Evolutionary conservation across 2,329 filamentous ascomycete genomes (phyloP).

Genomic region (Aspergillus versicolor): DNA sequence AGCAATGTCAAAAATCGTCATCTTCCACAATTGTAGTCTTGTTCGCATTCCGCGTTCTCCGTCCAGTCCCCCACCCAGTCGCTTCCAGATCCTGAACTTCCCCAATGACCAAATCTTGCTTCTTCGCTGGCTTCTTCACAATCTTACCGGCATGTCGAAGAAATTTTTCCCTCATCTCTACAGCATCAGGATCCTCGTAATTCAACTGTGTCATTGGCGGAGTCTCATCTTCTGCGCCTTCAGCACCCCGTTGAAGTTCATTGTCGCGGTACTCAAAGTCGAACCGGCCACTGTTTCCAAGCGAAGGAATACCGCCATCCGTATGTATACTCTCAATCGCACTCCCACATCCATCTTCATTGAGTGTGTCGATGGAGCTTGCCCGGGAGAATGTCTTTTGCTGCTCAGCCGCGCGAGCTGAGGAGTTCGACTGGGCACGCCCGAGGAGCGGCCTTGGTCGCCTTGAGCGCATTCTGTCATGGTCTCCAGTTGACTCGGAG

Average conservation of each 20-base stretch:
- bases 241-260: slow-evolving; percentile 15
- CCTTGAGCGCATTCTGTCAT: slow-evolving; percentile 21
- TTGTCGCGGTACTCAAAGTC: slow-evolving; percentile 32
- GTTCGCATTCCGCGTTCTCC: slow-evolving; percentile 35
- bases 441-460: slow-evolving; percentile 42
- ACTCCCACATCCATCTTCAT: slow-evolving; percentile 43
- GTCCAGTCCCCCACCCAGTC: slow-evolving; percentile 33
- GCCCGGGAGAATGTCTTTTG: slow-evolving; percentile 39
- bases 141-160: slow-evolving; percentile 47
- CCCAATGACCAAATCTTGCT: slow-evolving; percentile 23
- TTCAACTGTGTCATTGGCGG: slow-evolving; percentile 49
- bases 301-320: slow-evolving; percentile 30
- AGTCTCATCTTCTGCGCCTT: slow-evolving; percentile 33
- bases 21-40: slow-evolving; percentile 22
- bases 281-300: slow-evolving; percentile 31
- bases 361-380: slow-evolving; percentile 51
- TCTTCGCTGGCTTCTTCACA: slow-evolving; percentile 30
- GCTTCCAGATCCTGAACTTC: slow-evolving; percentile 35
- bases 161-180: slow-evolving; percentile 56
- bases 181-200: slow-evolving; percentile 52
- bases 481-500: slow-evolving; percentile 20
- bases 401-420: slow-evolving; percentile 26
- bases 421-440: slow-evolving; percentile 42
- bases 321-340: slow-evolving; percentile 32
- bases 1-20: not conserved